Conservation (phyloP, 163 green algal species). For the Scenedesmus sp. region DNA sequence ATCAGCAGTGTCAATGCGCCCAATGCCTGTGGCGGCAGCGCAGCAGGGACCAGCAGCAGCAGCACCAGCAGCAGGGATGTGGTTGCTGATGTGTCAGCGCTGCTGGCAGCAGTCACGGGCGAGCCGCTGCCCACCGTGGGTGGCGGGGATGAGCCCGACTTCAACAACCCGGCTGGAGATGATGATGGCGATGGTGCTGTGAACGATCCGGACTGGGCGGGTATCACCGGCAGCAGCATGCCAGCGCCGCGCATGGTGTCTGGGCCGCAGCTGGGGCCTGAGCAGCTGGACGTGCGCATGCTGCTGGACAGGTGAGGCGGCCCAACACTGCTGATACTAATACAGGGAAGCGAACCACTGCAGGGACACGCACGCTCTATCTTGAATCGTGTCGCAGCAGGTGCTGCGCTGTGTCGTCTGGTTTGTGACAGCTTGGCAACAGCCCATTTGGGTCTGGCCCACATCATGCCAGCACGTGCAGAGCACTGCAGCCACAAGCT, state of each 20-base stretch:
- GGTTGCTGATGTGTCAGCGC: background rate
- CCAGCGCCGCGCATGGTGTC: background rate
- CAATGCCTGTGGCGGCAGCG: too few relatives aligned
- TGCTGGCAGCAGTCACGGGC: background rate
- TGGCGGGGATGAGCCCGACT: background rate
- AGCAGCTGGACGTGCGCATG: background rate
- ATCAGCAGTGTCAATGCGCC: background rate
- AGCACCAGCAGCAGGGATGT: background rate
- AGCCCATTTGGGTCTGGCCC: too few relatives aligned
- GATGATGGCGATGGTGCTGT: background rate
- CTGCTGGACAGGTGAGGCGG: background rate
- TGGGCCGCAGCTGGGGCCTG: background rate
- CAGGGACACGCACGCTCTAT: too few relatives aligned
- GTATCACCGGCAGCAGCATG: background rate
- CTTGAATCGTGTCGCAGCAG: too few relatives aligned
- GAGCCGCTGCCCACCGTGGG: background rate
- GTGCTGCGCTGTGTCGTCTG: too few relatives aligned
- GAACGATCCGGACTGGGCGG: constrained; percentile 17
- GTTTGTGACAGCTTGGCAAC: too few relatives aligned
- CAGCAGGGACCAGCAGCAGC: background rate
- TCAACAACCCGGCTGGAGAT: background rate
- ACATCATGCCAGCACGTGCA: too few relatives aligned
- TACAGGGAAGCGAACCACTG: too few relatives aligned
- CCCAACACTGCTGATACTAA: too few relatives aligned
- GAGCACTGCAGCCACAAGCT: too few relatives aligned